Evolutionary conservation across 1,284 basidiomycete genomes (phyloP).

Genomic region (Anthracocystis panici-leucophaei): DNA sequence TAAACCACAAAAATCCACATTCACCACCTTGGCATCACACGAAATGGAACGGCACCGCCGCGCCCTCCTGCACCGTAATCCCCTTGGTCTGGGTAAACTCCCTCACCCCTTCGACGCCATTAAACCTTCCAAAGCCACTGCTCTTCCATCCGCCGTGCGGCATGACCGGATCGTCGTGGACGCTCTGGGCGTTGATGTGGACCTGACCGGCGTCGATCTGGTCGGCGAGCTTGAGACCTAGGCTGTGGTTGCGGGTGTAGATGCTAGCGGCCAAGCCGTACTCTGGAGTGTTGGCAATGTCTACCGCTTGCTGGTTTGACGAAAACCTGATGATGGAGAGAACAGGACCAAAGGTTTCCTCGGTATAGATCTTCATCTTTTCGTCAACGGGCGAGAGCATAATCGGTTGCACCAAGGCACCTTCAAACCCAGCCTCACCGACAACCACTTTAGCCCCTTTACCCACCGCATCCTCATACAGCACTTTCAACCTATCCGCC

Average conservation of each 20-base stretch:
- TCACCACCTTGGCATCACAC: too few relatives aligned
- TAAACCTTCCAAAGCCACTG: slow-evolving; percentile 55
- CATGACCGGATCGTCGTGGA: slow-evolving; percentile 47
- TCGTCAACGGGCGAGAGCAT: slow-evolving; percentile 73
- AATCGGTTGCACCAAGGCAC: slow-evolving; percentile 74
- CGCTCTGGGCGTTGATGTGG: slow-evolving; percentile 62
- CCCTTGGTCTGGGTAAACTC: slow-evolving; percentile 88
- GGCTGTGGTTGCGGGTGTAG: slow-evolving; percentile 74
- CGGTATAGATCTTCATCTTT: slow-evolving; percentile 71
- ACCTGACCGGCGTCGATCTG: slow-evolving; percentile 71
- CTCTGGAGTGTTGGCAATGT: slow-evolving; percentile 73
- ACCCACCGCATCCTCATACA: slow-evolving; percentile 74
- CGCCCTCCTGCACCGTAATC: slow-evolving; percentile 73
- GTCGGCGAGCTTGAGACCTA: slow-evolving; percentile 73
- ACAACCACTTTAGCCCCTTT: slow-evolving; percentile 74
- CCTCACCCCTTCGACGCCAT: slow-evolving; percentile 88
- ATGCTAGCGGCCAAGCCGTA: slow-evolving; percentile 75
- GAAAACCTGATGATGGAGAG: slow-evolving; percentile 81
- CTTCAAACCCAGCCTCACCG: slow-evolving; percentile 71
- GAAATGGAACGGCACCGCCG: slow-evolving; percentile 30
- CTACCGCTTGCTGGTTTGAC: slow-evolving; percentile 78
- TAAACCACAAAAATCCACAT: too few relatives aligned
- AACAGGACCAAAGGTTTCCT: slow-evolving; percentile 86
- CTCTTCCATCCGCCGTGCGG: slow-evolving; percentile 80
- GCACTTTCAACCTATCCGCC: slow-evolving; percentile 73